These are phyloP conservation scores for Macrolepiota dolichaula DNA, from an alignment of 768 basidiomycete species.

Conservation along the genomic window DNA sequence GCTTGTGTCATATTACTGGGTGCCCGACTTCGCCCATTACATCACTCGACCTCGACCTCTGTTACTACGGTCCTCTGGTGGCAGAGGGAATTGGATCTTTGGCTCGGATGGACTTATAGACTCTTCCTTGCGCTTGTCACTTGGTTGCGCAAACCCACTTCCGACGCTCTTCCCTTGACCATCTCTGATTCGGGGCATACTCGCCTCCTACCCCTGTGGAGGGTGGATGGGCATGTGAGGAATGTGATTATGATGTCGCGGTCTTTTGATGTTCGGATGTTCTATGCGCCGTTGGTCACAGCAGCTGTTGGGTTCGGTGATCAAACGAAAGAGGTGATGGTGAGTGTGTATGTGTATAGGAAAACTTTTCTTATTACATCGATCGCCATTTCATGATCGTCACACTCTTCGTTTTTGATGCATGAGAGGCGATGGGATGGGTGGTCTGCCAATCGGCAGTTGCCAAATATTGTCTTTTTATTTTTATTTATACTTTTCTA, in stretches of 20 bases:
- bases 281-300: background rate
- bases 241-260: background rate
- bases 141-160: background rate
- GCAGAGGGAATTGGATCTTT: constrained; percentile 1
- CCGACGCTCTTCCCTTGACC: background rate
- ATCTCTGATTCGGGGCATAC: background rate
- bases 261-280: background rate
- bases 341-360: too few relatives aligned
- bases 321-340: background rate
- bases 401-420: background rate
- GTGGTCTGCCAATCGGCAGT: background rate
- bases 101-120: constrained; percentile 1
- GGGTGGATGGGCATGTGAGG: background rate
- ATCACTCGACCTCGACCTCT: constrained; percentile 1
- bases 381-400: background rate
- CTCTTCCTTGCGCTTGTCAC: background rate
- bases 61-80: constrained; percentile 4
- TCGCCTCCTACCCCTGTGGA: background rate
- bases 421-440: background rate
- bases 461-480: background rate
- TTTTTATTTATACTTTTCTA: background rate
- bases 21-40: constrained; percentile 11
- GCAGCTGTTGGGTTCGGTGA: background rate
- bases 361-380: too few relatives aligned
- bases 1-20: constrained; percentile 18